Evolutionary conservation across 129 eudicot species (phyloP), one percentile per base, ranked within the genome.

Genomic region (Glebionis coronaria): DNA sequence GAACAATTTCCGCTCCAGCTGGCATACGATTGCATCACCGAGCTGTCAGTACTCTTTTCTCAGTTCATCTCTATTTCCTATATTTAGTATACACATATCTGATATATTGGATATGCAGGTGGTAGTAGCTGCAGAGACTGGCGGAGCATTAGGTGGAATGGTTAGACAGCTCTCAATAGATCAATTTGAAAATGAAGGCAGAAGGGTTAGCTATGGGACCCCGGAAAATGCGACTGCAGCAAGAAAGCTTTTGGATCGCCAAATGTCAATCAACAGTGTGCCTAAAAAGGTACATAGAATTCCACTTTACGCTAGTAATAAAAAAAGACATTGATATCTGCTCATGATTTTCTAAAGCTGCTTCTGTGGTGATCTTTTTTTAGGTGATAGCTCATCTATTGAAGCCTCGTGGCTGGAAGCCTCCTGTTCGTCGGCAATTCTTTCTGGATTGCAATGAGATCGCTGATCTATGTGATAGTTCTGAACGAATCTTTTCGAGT

Each of bases 361-460:
- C 15, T 69, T 31, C 21, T 46, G 2, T 47, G 58, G 13, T 28
- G 52, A 45, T 55, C 29, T 65, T 56, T 55, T 21, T 65, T 56
- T 47, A 94, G 99, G 99, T 94, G 73, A 82, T 94, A 69, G 83
- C 83, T 61, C 95, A 94, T 79, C 88, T 94, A 27, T 72, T 94
- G 69, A 94, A 94, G 71, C 99, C 99, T 73, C 97, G 99, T 46
- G 99, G 99, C 29, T 94, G 99, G 99, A 94, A 94, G 81, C 99
- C 99, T 63, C 99, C 99, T 61, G 99, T 94, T 60, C 92, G 88
- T 7, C 83, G 99, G 25, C 99, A 94, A 14, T 94, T 94, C 68
- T 94, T 94, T 81, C 82, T 94, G 82, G 99, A 94, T 73, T 86
- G 97, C 72, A 87, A 87, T 84, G 99, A 94, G 74, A 86, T 94